A percentile compares a stretch with the other conserved stretches of the same genome.
Evolutionary conservation across 2,329 filamentous ascomycete species (phyloP).

Genomic region (Arthrobotrys iridis): DNA sequence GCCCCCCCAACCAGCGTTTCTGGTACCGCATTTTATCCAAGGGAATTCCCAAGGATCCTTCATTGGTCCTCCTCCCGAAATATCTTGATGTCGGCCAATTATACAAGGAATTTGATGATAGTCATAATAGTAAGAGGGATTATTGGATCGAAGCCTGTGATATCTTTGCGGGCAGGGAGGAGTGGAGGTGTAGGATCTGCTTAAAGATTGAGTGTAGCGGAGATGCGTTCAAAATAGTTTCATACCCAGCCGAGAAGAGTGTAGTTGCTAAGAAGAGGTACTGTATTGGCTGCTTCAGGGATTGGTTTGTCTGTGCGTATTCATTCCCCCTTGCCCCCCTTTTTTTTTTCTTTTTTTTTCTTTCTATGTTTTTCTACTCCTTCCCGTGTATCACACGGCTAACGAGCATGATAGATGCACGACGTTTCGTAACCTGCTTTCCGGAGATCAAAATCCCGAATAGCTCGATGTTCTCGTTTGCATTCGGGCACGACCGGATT

Average conservation of each 20-base stretch:
- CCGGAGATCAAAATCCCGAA: neutral
- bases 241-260: neutral
- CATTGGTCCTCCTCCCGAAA: no score
- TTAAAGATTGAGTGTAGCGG: neutral
- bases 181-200: neutral
- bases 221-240: neutral
- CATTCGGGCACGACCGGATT: no score
- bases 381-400: neutral
- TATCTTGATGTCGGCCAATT: no score
- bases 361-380: no score
- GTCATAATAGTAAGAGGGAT: neutral
- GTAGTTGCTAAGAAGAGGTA: neutral
- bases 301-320: neutral
- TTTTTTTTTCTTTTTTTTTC: no score
- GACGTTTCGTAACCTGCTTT: neutral
- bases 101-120: neutral
- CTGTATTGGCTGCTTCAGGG: neutral
- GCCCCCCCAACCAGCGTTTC: neutral
- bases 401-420: neutral
- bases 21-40: neutral
- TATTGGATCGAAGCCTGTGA: neutral
- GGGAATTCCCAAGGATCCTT: neutral
- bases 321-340: neutral
- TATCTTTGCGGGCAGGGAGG: neutral
- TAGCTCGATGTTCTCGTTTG: no score